A percentile compares a stretch with the other conserved stretches of the same genome.
phyloP scores from a whole-genome alignment of 345 rosid genomes.

The Balakata baccata region DNA sequence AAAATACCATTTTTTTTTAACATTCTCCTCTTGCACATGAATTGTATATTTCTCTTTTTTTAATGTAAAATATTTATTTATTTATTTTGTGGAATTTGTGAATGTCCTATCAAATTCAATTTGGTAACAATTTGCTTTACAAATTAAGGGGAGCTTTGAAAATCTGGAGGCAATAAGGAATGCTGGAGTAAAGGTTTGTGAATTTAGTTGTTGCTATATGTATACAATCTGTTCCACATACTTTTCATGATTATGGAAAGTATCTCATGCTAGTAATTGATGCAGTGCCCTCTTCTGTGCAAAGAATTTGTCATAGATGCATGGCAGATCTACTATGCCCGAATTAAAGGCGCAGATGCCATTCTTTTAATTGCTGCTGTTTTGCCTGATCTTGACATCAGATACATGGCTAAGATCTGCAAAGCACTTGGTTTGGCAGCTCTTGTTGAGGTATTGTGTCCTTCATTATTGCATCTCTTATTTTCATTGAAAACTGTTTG shows the following conservation, averaged over 20 bases:
- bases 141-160: conserved; percentile 75
- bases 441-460: conserved; percentile 45
- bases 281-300: conserved; percentile 93
- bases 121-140: conserved; percentile 9
- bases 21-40: neutral
- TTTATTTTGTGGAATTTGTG: neutral
- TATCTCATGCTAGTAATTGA: neutral
- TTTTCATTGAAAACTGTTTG: too few relatives aligned
- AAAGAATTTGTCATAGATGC: conserved; percentile 88
- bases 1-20: neutral
- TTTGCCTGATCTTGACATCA: conserved; percentile 89
- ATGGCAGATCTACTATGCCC: conserved; percentile 89
- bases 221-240: neutral
- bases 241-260: neutral
- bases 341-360: conserved; percentile 88
- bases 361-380: conserved; percentile 84
- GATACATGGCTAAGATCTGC: conserved; percentile 86
- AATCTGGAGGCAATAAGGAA: conserved; percentile 74
- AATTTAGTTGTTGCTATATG: conserved; percentile 10
- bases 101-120: neutral
- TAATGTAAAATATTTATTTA: too few relatives aligned
- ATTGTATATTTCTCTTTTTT: neutral
- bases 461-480: neutral
- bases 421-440: conserved; percentile 82
- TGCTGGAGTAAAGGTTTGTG: conserved; percentile 71